Evolutionary conservation across 1,139 yeast genomes (phyloP), one percentile per base, ranked within the genome.

Genomic region (Arxiozyma bovina): DNA sequence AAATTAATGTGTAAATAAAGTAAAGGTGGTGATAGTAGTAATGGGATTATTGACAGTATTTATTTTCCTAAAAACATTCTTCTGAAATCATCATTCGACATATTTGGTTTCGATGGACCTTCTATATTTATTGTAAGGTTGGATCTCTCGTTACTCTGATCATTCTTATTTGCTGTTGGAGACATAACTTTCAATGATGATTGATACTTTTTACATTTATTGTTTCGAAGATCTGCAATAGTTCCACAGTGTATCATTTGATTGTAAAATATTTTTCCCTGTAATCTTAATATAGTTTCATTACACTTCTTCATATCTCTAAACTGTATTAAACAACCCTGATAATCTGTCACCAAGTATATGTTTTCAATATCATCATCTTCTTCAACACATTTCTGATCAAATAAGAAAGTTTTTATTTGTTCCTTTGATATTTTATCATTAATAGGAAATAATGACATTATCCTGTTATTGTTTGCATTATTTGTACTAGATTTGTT

Each of bases 301-400:
- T 94, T 93, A 3, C 87, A 79, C 54, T 76, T 78, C 11, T 70
- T 65, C 0, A 74, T 73, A 5, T 68, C 69, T 25, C 64, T 69
- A 61, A 80, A 83, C 60, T 81, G 81, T 2, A 86, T 74, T 18
- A 81, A 63, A 0, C 86, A 88, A 1, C 79, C 79, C 3, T 70
- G 67, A n/a, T 68, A 63, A 40, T 75, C 78, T 0, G 86, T 79
- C 46, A 74, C 75, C 22, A 83, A 65, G 20, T 76, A 72, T 0
- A 84, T 56, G 1, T 61, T 57, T 15, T 53, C 45, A 8, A 68
- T 57, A 23, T 58, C 63, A 1, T 52, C 68, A 9, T 11, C 11
- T 4, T 15, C n/a, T 1, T 64, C 57, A 0, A 80, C 71, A 0
- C 72, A 66, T 0, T 80, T 80, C 34, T 74, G 67, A 1, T 68